These are phyloP conservation scores for Nakaseomyces sp. DNA, from an alignment of 1,139 yeast species.

Conservation along the genomic window DNA sequence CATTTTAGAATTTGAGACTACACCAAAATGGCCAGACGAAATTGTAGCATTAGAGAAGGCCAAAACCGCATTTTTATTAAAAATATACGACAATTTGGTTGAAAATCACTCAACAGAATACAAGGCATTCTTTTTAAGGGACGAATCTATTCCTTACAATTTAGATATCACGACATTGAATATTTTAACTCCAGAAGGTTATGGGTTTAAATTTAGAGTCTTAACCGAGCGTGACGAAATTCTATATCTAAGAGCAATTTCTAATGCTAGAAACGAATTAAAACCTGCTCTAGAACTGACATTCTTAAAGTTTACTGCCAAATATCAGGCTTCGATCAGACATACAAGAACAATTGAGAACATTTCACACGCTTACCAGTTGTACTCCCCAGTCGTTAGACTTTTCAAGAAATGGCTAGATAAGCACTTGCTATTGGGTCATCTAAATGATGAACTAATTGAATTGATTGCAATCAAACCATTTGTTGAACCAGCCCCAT, in stretches of 20 bases:
- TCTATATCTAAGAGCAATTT: constrained; percentile 60
- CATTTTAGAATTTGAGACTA: constrained; percentile 77
- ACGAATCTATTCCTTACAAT: constrained; percentile 60
- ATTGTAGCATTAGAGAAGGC: constrained; percentile 75
- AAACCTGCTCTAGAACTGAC: constrained; percentile 52
- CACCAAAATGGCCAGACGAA: constrained; percentile 95
- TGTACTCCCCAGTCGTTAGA: constrained; percentile 72
- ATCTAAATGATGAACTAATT: constrained; percentile 65
- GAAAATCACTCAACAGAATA: constrained; percentile 44
- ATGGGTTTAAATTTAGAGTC: constrained; percentile 66
- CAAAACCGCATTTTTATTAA: constrained; percentile 78
- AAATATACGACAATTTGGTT: constrained; percentile 51
- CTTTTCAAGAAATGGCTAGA: constrained; percentile 85
- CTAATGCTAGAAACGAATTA: constrained; percentile 50
- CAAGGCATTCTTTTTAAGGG: constrained; percentile 50
- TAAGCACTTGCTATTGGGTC: constrained; percentile 55
- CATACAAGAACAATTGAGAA: constrained; percentile 74
- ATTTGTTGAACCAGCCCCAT: constrained; percentile 83
- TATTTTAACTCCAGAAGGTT: constrained; percentile 78
- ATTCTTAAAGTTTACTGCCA: constrained; percentile 57
- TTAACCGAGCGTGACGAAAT: constrained; percentile 76
- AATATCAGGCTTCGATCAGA: constrained; percentile 60
- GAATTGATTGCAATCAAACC: constrained; percentile 78
- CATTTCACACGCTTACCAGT: constrained; percentile 63
- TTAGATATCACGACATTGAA: constrained; percentile 50